Evolutionary conservation across 148 eudicot genomes (phyloP).

Genomic region (Beta vulgaris): DNA sequence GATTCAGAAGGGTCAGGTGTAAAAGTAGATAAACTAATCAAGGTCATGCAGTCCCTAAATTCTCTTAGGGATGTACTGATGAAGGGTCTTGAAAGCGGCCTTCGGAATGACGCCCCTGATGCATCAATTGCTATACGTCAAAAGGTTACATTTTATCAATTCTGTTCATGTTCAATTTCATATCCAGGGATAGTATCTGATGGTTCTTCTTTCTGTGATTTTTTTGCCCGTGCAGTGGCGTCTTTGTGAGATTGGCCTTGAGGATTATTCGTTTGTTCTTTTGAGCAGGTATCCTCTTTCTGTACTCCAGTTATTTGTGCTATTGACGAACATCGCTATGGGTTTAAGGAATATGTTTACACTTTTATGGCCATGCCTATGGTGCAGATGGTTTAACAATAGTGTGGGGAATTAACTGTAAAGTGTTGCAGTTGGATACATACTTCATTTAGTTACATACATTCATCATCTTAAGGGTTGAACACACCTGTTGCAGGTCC

Average conservation of each 20-base stretch:
- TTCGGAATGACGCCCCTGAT: conserved; percentile 95
- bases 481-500: background rate
- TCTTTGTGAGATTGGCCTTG: conserved; percentile 96
- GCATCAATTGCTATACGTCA: conserved; percentile 96
- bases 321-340: background rate
- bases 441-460: background rate
- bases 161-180: conserved; percentile 2
- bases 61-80: conserved; percentile 58
- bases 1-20: conserved; percentile 40
- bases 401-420: background rate
- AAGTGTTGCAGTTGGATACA: background rate
- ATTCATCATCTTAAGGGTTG: background rate
- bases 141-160: conserved; percentile 46
- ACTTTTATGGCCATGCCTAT: background rate
- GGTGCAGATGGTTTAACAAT: background rate
- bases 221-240: conserved; percentile 66
- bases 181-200: background rate
- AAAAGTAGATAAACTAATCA: conserved; percentile 46
- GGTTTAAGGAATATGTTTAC: background rate
- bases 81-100: conserved; percentile 90
- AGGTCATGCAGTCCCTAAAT: conserved; percentile 54
- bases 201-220: conserved; percentile 1
- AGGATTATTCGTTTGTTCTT: conserved; percentile 90
- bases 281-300: conserved; percentile 66
- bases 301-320: background rate